These are phyloP conservation scores for Camelina neglecta DNA, from an alignment of 345 rosid species.

Conservation along the genomic window DNA sequence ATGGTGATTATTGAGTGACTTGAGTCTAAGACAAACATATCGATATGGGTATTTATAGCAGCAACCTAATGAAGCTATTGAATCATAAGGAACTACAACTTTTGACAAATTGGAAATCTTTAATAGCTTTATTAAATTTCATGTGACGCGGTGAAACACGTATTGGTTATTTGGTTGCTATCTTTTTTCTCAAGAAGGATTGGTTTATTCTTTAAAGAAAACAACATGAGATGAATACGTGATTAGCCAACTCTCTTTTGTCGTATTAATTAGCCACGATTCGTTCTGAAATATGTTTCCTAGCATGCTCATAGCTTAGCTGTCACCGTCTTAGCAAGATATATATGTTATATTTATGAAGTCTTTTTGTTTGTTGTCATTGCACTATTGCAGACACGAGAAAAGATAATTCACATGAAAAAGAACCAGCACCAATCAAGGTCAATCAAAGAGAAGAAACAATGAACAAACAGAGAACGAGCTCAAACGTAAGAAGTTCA, in stretches of 20 bases:
- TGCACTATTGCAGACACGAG: constrained; percentile 17
- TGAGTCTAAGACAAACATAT: constrained; percentile 23
- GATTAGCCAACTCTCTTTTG: constrained; percentile 6
- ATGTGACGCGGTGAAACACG: constrained; percentile 22
- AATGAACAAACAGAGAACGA: no score
- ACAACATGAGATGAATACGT: constrained; percentile 6
- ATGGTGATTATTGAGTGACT: constrained; percentile 27
- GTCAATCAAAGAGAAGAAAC: no score
- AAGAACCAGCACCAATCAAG: no score
- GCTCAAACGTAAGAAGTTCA: no score
- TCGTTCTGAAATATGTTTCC: neutral
- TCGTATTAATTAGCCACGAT: neutral
- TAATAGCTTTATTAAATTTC: constrained; percentile 2
- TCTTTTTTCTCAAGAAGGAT: constrained; percentile 3
- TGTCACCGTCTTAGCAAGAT: neutral
- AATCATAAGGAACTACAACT: neutral
- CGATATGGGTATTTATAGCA: constrained; percentile 29
- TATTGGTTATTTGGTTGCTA: constrained; percentile 16
- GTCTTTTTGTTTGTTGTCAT: neutral
- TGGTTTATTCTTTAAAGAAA: neutral
- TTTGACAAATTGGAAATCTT: neutral
- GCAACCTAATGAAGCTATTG: neutral
- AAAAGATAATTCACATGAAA: neutral
- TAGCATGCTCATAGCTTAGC: neutral
- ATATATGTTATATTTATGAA: no score